phyloP scores from a whole-genome alignment of 1,284 basidiomycete genomes.

The Microbotryomycetes sp. region DNA sequence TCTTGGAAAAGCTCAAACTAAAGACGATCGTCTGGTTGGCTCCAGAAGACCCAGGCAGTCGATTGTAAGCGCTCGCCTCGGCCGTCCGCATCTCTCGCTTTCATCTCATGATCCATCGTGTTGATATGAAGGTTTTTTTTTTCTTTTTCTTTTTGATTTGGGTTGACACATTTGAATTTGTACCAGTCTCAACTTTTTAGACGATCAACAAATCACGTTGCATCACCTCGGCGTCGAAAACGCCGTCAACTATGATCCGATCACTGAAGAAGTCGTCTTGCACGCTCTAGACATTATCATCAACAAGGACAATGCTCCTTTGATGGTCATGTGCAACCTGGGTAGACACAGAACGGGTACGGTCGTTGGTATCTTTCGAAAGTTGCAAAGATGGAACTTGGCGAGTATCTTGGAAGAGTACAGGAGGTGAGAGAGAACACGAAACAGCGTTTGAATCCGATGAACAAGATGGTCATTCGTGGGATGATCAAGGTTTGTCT shows the following conservation, averaged over 20 bases:
- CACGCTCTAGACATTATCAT: constrained; percentile 48
- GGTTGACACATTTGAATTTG: background rate
- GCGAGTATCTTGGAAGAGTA: constrained; percentile 49
- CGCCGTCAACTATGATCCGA: constrained; percentile 41
- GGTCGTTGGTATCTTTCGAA: constrained; percentile 47
- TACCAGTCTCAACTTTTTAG: constrained; percentile 28
- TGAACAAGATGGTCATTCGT: too few species aligned
- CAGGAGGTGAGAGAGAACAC: constrained; percentile 33
- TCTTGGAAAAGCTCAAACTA: constrained; percentile 48
- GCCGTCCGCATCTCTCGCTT: too few species aligned
- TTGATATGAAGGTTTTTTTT: too few species aligned
- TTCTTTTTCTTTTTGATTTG: too few species aligned
- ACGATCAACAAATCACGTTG: constrained; percentile 31
- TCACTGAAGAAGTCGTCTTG: constrained; percentile 49
- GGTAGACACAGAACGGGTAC: constrained; percentile 49
- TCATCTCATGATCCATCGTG: background rate
- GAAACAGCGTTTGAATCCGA: too few species aligned
- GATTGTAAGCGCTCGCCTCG: constrained; percentile 45
- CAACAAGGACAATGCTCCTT: constrained; percentile 46
- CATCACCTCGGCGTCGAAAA: constrained; percentile 45
- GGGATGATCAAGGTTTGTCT: background rate
- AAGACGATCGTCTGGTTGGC: constrained; percentile 49
- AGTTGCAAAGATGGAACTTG: constrained; percentile 47
- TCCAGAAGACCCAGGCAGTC: constrained; percentile 48
- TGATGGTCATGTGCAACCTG: constrained; percentile 49